Base-by-base conservation (phyloP, 768 basidiomycete genomes). In the Russula sp. region DNA sequence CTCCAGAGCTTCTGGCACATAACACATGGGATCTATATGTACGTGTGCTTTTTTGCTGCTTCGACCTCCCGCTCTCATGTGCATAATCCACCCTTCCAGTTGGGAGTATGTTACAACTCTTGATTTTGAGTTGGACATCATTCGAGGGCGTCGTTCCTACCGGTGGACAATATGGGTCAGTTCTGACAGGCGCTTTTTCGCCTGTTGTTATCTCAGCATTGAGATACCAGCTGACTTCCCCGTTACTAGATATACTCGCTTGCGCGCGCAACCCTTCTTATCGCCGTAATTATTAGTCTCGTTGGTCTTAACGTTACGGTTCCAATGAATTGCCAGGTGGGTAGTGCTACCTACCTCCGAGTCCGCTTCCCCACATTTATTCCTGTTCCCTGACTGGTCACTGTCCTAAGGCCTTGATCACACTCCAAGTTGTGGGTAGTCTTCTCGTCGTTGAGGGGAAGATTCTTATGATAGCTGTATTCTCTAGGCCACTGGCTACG, bases 111-210 rank as follows among this genome's bases (percentile, higher is more conserved):
- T 57, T 8, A 57, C 40, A n/a, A 42, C 40, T 28, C 55, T 57
- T 13, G 18, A n/a, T 9, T 57, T 20, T 8, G 55, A 57, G 26
- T 44, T 18, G 16, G 18, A 50, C 20, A 20, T 58, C 22, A 20
- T 63, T 32, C n/a, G 38, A 24, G 30, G 40, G 13, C 62, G 30
- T 44, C 62, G 57, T 8, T 32, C 50, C 1, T 63, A 63, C 44
- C 42, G 51, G 18, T 59, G 62, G 62, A 34, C 62, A 11, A 59
- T 63, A 59, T 63, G 51, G 57, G 62, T 63, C 9, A 0, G 57
- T 57, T 10, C 6, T 0, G 2, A 32, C 22, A 11, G 36, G 8
- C 54, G 22, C 36, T 36, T 36, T 34, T 36, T 24, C 6, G 9
- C 32, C 5, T 36, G 11, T 11, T 7, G 18, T 7, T 18, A 2